Conservation (phyloP, 2,329 filamentous ascomycete species). For the Curvularia lunata region DNA sequence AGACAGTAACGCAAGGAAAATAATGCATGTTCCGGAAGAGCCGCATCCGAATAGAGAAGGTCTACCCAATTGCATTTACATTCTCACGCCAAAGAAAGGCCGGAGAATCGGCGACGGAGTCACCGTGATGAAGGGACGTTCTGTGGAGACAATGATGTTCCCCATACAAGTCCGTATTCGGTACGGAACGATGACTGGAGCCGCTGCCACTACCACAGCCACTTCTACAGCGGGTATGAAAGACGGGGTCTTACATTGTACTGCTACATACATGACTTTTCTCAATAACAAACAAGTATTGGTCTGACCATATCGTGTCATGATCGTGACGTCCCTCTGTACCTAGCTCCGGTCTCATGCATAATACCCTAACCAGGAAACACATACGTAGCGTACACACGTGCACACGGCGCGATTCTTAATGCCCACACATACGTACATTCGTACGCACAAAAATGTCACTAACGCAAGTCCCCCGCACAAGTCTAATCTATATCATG, state of each 20-base stretch:
- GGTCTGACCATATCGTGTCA: neutral
- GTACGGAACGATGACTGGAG: slow-evolving; percentile 18
- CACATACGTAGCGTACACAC: neutral
- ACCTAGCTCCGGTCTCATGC: neutral
- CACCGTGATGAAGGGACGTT: slow-evolving; percentile 7
- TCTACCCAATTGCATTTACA: neutral
- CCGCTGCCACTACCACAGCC: slow-evolving; percentile 8
- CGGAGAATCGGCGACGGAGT: neutral
- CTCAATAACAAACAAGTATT: neutral
- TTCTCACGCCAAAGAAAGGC: slow-evolving; percentile 11
- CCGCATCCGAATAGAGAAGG: neutral
- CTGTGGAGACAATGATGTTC: slow-evolving; percentile 11
- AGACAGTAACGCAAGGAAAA: neutral
- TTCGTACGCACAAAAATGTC: neutral
- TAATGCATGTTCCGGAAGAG: neutral
- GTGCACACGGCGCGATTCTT: slow-evolving; percentile 1
- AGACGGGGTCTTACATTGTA: neutral
- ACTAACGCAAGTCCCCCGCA: slow-evolving; percentile 7
- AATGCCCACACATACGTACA: neutral
- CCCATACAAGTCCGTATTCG: slow-evolving; percentile 12
- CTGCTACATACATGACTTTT: neutral
- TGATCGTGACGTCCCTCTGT: neutral
- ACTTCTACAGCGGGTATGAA: neutral
- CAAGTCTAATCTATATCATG: slow-evolving; percentile 13
- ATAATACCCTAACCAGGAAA: slow-evolving; percentile 4